A percentile compares a stretch with the other conserved stretches of the same genome.
Evolutionary conservation across 2,329 filamentous ascomycete species (phyloP).

Genomic region (Magnaporthiopsis rhizophila): DNA sequence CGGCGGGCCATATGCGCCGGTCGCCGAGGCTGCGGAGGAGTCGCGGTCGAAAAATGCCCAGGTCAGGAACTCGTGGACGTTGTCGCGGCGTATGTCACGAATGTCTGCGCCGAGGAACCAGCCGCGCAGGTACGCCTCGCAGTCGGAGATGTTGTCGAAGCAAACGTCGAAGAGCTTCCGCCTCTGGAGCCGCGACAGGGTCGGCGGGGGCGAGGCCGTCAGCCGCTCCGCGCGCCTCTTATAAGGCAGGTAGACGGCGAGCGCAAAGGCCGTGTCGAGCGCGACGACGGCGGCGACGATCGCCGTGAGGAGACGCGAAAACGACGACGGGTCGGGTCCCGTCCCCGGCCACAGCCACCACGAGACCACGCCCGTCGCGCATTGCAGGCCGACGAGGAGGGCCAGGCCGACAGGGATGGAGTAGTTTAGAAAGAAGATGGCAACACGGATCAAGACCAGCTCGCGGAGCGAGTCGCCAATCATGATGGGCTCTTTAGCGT

Average conservation of each 20-base stretch:
- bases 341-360: not conserved
- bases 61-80: conserved; percentile 56
- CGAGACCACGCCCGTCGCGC: not conserved
- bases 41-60: conserved; percentile 57
- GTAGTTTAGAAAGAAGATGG: conserved; percentile 35
- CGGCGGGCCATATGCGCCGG: conserved; percentile 20
- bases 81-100: conserved; percentile 55
- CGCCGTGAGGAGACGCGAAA: conserved; percentile 4
- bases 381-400: conserved; percentile 18
- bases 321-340: conserved; percentile 1
- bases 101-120: conserved; percentile 59
- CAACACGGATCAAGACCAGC: conserved; percentile 36
- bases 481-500: not conserved
- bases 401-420: conserved; percentile 31
- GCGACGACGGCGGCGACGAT: conserved; percentile 22
- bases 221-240: conserved; percentile 26
- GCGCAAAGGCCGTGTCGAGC: conserved; percentile 34
- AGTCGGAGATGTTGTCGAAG: conserved; percentile 44
- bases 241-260: conserved; percentile 34
- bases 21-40: not conserved
- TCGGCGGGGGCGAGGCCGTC: conserved; percentile 31
- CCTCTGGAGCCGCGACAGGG: conserved; percentile 38
- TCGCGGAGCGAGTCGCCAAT: conserved; percentile 28
- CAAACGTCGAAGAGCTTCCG: conserved; percentile 48
- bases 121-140: conserved; percentile 46